A percentile compares a stretch with the other conserved stretches of the same genome.
These are phyloP conservation scores for Populus deltoides DNA, from an alignment of 345 rosid species.

Conservation along the genomic window DNA sequence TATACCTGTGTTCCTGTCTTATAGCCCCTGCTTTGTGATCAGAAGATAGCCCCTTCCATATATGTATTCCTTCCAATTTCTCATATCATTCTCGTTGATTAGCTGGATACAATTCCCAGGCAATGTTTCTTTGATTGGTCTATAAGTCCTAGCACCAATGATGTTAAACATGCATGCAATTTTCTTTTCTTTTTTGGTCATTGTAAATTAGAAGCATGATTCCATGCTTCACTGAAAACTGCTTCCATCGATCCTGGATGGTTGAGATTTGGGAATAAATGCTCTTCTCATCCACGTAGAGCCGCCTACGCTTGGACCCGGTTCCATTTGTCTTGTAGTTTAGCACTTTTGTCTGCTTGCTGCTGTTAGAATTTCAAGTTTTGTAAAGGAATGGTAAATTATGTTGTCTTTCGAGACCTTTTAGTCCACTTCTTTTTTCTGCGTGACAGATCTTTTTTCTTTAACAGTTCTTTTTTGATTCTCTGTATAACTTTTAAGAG, in stretches of 20 bases:
- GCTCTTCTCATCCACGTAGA: conserved; percentile 10
- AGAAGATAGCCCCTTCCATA: not conserved
- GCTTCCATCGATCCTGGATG: conserved; percentile 17
- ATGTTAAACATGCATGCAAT: not conserved
- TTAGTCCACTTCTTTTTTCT: not conserved
- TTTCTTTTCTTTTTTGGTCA: not conserved
- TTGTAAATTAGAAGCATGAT: not conserved
- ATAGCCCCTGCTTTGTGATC: conserved; percentile 1
- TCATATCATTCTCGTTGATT: not conserved
- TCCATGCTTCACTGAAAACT: conserved; percentile 10
- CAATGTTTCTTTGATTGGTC: conserved; percentile 1
- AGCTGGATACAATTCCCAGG: not conserved
- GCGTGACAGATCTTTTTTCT: conserved; percentile 5
- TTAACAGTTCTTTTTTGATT: not conserved
- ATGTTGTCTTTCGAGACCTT: conserved; percentile 6
- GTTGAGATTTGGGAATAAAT: conserved; percentile 28
- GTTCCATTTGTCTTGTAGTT: conserved; percentile 1
- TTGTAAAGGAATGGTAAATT: conserved; percentile 9
- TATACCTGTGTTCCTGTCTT: not conserved
- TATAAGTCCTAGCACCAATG: not conserved
- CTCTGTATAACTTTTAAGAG: not conserved
- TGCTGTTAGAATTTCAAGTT: conserved; percentile 5
- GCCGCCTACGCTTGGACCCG: conserved; percentile 9
- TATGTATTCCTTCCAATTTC: not conserved
- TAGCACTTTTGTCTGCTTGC: conserved; percentile 8